A percentile compares a stretch with the other conserved stretches of the same genome.
These are phyloP conservation scores for Berberis vulgaris DNA, from an alignment of 164 flowering plant species.

Conservation along the genomic window DNA sequence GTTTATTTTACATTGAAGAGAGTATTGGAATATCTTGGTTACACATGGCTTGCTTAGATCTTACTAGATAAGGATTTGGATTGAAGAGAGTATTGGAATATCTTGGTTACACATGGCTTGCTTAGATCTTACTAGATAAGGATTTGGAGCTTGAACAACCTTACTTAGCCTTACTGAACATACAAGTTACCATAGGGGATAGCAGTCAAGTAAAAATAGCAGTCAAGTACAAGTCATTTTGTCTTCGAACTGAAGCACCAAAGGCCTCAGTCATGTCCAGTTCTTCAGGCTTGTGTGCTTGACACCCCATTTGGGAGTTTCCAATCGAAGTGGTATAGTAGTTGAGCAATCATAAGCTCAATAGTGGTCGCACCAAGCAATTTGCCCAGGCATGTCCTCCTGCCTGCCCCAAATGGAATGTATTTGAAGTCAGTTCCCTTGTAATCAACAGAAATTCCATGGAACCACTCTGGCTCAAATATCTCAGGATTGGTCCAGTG, in stretches of 20 bases:
- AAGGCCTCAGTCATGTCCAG: neutral
- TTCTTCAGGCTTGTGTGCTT: neutral
- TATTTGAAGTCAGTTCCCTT: neutral
- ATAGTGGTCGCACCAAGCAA: neutral
- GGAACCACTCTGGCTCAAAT: neutral
- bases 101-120: too few species aligned
- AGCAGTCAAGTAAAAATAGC: too few species aligned
- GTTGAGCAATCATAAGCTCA: neutral
- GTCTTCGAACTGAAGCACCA: neutral
- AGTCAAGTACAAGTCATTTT: neutral
- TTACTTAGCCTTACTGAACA: too few species aligned
- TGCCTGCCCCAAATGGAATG: neutral
- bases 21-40: too few species aligned
- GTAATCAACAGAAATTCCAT: neutral
- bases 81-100: too few species aligned
- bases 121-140: too few species aligned
- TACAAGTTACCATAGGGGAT: too few species aligned
- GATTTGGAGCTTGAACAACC: too few species aligned
- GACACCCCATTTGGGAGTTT: conserved; percentile 1
- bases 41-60: too few species aligned
- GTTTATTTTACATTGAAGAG: too few species aligned
- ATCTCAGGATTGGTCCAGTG: neutral
- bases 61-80: too few species aligned
- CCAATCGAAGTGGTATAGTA: conserved; percentile 3
- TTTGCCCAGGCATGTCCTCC: neutral